A percentile compares a stretch with the other conserved stretches of the same genome.
Conservation (phyloP, 192 early-diverging fungal species). For the Radiomyces spectabilis region DNA sequence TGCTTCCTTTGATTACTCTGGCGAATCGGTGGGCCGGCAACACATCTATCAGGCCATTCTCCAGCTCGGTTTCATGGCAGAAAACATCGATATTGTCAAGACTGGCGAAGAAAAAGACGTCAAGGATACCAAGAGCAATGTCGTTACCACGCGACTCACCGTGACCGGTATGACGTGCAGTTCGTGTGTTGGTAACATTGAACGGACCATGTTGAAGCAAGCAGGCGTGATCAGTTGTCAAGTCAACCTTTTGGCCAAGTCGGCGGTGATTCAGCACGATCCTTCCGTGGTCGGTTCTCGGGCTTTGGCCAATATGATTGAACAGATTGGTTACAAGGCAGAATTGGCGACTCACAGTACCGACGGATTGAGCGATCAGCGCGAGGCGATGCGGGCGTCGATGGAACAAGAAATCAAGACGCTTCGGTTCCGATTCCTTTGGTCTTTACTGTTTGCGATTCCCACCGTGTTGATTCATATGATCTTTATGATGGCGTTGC, state of each 20-base stretch:
- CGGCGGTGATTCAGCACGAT: constrained; percentile 45
- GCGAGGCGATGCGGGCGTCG: constrained; percentile 29
- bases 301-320: constrained; percentile 50
- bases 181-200: constrained; percentile 72
- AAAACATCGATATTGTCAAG: constrained; percentile 50
- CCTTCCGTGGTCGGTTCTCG: constrained; percentile 47
- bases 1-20: constrained; percentile 33
- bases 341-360: constrained; percentile 25
- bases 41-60: constrained; percentile 27
- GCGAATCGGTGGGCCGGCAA: constrained; percentile 23
- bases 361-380: constrained; percentile 17
- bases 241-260: constrained; percentile 43
- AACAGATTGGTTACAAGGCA: constrained; percentile 53
- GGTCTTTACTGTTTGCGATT: constrained; percentile 54
- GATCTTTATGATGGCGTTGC: constrained; percentile 65
- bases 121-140: constrained; percentile 48
- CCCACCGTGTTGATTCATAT: constrained; percentile 64
- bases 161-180: constrained; percentile 95
- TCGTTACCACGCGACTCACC: constrained; percentile 58
- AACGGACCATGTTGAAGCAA: constrained; percentile 45
- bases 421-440: constrained; percentile 29
- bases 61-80: constrained; percentile 32
- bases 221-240: constrained; percentile 37
- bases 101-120: constrained; percentile 67
- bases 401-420: constrained; percentile 35